Evolutionary conservation across 805 yeast genomes (phyloP).

Genomic region (Pichia exigua): DNA sequence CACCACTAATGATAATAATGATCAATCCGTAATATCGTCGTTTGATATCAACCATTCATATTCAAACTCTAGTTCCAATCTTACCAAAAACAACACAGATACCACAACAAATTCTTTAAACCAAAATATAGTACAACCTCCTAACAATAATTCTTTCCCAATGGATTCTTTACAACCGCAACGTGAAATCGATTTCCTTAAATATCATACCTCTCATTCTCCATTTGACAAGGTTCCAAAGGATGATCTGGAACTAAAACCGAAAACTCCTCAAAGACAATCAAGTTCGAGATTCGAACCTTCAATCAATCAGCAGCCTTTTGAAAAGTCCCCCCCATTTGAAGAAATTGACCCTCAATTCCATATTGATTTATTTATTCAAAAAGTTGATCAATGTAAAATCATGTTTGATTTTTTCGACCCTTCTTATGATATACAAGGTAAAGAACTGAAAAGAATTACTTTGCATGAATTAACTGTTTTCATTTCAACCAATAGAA

Average conservation of each 20-base stretch:
- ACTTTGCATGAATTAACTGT: conserved; percentile 87
- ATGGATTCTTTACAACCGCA: conserved; percentile 8
- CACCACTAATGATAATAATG: background rate
- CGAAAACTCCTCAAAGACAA: conserved; percentile 74
- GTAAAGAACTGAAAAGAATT: conserved; percentile 83
- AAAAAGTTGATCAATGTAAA: conserved; percentile 90
- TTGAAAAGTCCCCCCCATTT: conserved; percentile 74
- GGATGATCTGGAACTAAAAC: conserved; percentile 72
- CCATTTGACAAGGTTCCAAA: conserved; percentile 35
- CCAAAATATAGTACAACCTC: background rate
- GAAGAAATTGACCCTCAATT: conserved; percentile 77
- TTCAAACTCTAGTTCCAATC: background rate
- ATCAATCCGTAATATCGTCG: background rate
- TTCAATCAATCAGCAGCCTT: conserved; percentile 48
- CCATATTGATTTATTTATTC: conserved; percentile 71
- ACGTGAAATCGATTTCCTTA: conserved; percentile 23
- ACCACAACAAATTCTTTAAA: background rate
- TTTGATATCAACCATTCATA: background rate
- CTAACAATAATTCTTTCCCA: background rate
- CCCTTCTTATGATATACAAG: conserved; percentile 84
- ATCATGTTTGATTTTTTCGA: conserved; percentile 90
- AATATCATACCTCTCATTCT: conserved; percentile 25
- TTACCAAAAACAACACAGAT: background rate
- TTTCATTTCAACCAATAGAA: conserved; percentile 73
- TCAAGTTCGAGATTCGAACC: conserved; percentile 89